A percentile compares a stretch with the other conserved stretches of the same genome.
phyloP scores from a whole-genome alignment of 2,329 filamentous ascomycete species.

The Ophiostoma sp. region DNA sequence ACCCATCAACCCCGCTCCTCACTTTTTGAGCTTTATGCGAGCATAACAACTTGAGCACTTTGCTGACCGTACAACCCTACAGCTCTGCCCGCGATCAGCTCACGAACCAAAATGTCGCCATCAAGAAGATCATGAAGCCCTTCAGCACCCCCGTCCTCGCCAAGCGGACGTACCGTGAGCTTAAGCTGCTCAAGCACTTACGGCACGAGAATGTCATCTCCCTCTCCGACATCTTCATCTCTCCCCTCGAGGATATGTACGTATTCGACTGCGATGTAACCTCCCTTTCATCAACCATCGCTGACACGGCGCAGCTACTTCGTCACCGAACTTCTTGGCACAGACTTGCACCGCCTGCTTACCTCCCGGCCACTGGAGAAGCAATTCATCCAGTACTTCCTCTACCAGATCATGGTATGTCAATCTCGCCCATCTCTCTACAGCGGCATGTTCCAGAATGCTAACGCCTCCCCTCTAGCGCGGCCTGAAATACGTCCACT shows the following conservation, averaged over 20 bases:
- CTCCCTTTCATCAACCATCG: neutral
- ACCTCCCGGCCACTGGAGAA: slow-evolving; percentile 96
- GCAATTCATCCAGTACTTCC: slow-evolving; percentile 99
- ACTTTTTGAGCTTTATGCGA: neutral
- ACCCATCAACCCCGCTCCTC: neutral
- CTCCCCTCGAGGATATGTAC: slow-evolving; percentile 96
- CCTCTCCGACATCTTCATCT: slow-evolving; percentile 99
- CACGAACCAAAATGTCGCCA: slow-evolving; percentile 91
- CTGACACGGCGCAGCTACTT: slow-evolving; percentile 68
- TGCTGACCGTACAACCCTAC: slow-evolving; percentile 10
- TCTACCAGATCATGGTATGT: slow-evolving; percentile 95
- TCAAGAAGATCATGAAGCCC: slow-evolving; percentile 99
- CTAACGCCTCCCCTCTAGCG: slow-evolving; percentile 57
- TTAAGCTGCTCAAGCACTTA: slow-evolving; percentile 96
- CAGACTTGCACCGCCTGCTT: slow-evolving; percentile 90
- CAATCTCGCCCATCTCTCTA: neutral
- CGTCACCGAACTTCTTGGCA: slow-evolving; percentile 95
- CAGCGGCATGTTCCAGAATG: slow-evolving; percentile 17
- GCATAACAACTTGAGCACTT: neutral
- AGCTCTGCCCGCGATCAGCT: slow-evolving; percentile 98
- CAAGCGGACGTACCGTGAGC: slow-evolving; percentile 94
- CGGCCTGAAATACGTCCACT: slow-evolving; percentile 98
- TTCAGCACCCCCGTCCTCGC: slow-evolving; percentile 99
- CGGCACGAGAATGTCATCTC: slow-evolving; percentile 99
- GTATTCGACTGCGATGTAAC: slow-evolving; percentile 35